phyloP scores from a whole-genome alignment of 176 grass and related monocot species.

The Chloris gayana region DNA sequence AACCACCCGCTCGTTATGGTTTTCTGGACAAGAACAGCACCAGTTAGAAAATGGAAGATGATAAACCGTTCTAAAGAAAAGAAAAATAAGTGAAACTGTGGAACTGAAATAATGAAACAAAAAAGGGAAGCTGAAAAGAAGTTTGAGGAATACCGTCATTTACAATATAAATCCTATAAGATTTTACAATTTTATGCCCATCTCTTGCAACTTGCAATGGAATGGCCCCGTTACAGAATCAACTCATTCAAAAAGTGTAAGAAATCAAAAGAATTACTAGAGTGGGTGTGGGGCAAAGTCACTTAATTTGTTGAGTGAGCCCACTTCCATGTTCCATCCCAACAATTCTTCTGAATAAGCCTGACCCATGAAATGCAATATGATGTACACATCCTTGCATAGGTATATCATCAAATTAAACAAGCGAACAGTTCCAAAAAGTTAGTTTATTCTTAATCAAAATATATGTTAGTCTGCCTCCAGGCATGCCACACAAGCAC shows the following conservation, averaged over 20 bases:
- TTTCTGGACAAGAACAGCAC: slow-evolving; percentile 52
- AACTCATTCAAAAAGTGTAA: background rate
- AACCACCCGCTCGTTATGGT: slow-evolving; percentile 77
- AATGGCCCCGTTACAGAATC: background rate
- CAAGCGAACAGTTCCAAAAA: background rate
- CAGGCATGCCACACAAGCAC: background rate
- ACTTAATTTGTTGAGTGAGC: background rate
- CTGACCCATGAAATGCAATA: background rate
- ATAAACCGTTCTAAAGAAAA: no score
- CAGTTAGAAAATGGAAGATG: background rate
- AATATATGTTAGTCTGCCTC: background rate
- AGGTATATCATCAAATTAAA: background rate
- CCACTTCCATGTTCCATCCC: no score
- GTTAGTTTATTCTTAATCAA: background rate
- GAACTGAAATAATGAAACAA: background rate
- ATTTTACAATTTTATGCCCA: background rate
- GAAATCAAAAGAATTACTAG: background rate
- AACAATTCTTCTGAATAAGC: background rate
- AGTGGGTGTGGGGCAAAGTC: background rate
- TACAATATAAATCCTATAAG: no score
- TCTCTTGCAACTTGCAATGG: no score
- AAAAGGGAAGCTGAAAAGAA: background rate
- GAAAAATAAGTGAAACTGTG: background rate
- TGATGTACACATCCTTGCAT: background rate
- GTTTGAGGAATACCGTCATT: background rate